phyloP scores from a whole-genome alignment of 2,329 filamentous ascomycete genomes.

The Ophiocordyceps camponoti-rufipedis region DNA sequence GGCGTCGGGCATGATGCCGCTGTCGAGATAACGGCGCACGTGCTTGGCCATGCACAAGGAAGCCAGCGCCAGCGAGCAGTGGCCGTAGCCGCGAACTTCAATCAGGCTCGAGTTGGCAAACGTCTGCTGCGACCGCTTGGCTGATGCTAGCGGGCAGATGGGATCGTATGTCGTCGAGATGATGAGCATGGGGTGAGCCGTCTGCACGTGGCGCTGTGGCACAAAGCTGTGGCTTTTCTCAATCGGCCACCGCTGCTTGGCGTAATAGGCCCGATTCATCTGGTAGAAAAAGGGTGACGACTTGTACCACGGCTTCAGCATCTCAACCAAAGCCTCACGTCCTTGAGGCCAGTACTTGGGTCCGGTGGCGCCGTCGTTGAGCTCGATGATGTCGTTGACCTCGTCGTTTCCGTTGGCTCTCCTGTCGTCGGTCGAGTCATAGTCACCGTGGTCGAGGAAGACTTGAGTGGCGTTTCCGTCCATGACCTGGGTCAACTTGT shows the following conservation, averaged over 20 bases:
- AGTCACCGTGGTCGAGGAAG: constrained; percentile 14
- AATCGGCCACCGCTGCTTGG: constrained; percentile 12
- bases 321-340: constrained; percentile 12
- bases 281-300: constrained; percentile 12
- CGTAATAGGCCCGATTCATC: constrained; percentile 11
- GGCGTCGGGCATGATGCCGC: constrained; percentile 17
- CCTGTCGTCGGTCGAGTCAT: background rate
- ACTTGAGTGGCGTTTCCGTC: constrained; percentile 20
- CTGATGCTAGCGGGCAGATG: constrained; percentile 28
- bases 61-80: constrained; percentile 17
- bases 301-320: constrained; percentile 14
- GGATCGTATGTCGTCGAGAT: constrained; percentile 21
- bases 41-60: constrained; percentile 18
- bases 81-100: constrained; percentile 23
- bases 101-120: constrained; percentile 20
- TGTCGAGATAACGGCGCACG: constrained; percentile 16
- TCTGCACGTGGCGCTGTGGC: constrained; percentile 13
- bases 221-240: constrained; percentile 11
- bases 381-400: constrained; percentile 8
- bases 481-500: constrained; percentile 15
- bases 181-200: constrained; percentile 12
- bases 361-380: constrained; percentile 11
- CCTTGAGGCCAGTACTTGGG: constrained; percentile 13
- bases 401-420: constrained; percentile 6
- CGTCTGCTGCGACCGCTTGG: constrained; percentile 13